Base-by-base conservation (phyloP, 805 yeast species). In the Candida dajiaensis region DNA sequence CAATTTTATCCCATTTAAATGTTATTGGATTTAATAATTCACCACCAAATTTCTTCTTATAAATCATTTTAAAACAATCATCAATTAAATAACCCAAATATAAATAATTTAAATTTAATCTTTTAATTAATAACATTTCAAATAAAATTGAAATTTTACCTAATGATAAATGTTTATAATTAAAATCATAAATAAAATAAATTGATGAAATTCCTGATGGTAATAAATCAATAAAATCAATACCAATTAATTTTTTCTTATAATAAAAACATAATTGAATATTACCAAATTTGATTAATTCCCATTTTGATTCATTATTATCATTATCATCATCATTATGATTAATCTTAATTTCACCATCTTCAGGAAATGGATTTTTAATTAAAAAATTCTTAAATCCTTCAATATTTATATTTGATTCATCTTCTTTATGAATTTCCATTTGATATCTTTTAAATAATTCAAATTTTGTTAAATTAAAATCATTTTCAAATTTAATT, bases 161-260 rank as follows among this genome's bases (percentile, higher is more conserved):
- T 43, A 48, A 39, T 6, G 50, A 48, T 12, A 44, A 10, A 43
- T 77, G 72, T 5, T 82, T 80, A 58, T 72, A 83, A 45, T 81
- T 90, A 0, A 95, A 94, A 59, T 89, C 90, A 86, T 94, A 88
- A 12, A 89, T 79, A 60, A 90, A 85, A 61, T 90, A 89, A 1
- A 90, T 90, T 0, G 95, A 81, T 0, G 96, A 88, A 0, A 90
- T 62, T 0, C 87, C 84, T 22, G 77, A 63, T 0, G 96, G 95
- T 29, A 90, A 63, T 19, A 89, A 67, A 63, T 89, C 97, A 26
- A 85, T 58, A 1, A 89, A 87, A 0, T 86, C 86, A 31, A 89
- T 66, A 1, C 92, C 96, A 37, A 86, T 77, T 19, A 89, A 68
- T 50, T 74, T 71, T 4, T 64, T 79, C 40, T 85, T 76, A 16